Evolutionary conservation across 352 stramenopile genomes (phyloP).

Genomic region (Globisporangium yorkense): DNA sequence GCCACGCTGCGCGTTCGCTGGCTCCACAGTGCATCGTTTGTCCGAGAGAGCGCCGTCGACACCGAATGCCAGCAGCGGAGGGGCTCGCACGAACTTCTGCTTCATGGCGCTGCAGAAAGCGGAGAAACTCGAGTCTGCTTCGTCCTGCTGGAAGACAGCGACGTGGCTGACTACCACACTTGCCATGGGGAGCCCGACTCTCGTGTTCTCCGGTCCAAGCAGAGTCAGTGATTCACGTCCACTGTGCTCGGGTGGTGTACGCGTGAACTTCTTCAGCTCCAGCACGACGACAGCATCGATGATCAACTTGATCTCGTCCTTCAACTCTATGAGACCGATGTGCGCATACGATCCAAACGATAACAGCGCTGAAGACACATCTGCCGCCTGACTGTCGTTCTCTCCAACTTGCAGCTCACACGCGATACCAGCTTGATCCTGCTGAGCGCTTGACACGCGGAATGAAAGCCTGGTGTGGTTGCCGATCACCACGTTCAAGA

Average conservation of each 20-base stretch:
- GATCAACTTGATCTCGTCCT: constrained; percentile 3
- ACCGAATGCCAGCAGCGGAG: constrained; percentile 38
- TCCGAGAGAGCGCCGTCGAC: constrained; percentile 18
- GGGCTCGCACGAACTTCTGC: constrained; percentile 34
- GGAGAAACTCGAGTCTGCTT: constrained; percentile 1
- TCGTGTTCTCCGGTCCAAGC: constrained; percentile 11
- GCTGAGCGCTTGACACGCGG: background rate
- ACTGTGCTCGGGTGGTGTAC: background rate
- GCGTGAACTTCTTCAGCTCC: background rate
- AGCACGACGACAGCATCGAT: constrained; percentile 12
- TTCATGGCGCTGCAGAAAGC: constrained; percentile 36
- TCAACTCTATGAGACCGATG: constrained; percentile 2
- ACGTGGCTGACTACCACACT: constrained; percentile 37
- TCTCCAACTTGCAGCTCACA: constrained; percentile 3
- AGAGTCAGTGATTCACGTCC: constrained; percentile 9
- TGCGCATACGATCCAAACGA: constrained; percentile 18
- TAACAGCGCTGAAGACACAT: background rate
- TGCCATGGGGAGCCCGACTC: background rate
- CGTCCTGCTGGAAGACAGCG: constrained; percentile 21
- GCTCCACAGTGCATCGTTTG: constrained; percentile 24
- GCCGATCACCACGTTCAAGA: constrained; percentile 17
- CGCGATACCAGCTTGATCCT: background rate
- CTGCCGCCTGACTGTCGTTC: background rate
- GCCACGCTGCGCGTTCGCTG: constrained; percentile 30
- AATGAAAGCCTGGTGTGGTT: background rate